A percentile compares a stretch with the other conserved stretches of the same genome.
Evolutionary conservation across 2,329 filamentous ascomycete species (phyloP).

Genomic region (Trichoderma gracile): DNA sequence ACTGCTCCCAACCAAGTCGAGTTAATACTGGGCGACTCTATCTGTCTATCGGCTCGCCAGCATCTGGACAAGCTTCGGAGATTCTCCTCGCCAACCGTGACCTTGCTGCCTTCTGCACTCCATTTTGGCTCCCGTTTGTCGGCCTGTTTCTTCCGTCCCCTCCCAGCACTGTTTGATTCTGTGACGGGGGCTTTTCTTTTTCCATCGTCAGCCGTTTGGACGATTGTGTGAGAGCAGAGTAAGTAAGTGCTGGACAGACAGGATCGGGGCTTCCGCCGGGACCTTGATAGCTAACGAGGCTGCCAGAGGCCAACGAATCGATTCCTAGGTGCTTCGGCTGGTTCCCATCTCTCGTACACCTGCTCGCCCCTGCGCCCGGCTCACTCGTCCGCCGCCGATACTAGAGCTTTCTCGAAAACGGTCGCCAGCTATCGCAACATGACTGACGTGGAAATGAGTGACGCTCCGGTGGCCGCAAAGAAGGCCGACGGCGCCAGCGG

Average conservation of each 20-base stretch:
- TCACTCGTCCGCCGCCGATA: not conserved
- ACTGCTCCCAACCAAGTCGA: no score
- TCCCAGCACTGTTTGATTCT: not conserved
- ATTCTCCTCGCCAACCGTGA: not conserved
- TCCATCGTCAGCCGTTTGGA: not conserved
- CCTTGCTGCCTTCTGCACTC: not conserved
- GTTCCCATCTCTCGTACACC: not conserved
- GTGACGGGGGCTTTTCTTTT: not conserved
- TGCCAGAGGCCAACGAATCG: not conserved
- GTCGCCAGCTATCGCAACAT: constrained; percentile 49
- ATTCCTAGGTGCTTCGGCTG: not conserved
- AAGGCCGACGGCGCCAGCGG: constrained; percentile 51
- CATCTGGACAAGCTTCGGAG: not conserved
- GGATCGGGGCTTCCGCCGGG: constrained; percentile 1
- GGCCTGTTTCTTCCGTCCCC: not conserved
- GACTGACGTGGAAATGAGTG: constrained; percentile 97
- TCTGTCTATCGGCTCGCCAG: no score
- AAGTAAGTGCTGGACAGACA: not conserved
- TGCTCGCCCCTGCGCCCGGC: not conserved
- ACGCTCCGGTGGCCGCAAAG: constrained; percentile 67
- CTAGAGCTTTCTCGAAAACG: not conserved
- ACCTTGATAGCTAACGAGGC: constrained; percentile 17
- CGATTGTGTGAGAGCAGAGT: not conserved
- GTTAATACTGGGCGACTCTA: no score
- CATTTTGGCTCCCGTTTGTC: not conserved